These are phyloP conservation scores for Eucalyptus albens DNA, from an alignment of 345 rosid genomes.

Conservation along the genomic window DNA sequence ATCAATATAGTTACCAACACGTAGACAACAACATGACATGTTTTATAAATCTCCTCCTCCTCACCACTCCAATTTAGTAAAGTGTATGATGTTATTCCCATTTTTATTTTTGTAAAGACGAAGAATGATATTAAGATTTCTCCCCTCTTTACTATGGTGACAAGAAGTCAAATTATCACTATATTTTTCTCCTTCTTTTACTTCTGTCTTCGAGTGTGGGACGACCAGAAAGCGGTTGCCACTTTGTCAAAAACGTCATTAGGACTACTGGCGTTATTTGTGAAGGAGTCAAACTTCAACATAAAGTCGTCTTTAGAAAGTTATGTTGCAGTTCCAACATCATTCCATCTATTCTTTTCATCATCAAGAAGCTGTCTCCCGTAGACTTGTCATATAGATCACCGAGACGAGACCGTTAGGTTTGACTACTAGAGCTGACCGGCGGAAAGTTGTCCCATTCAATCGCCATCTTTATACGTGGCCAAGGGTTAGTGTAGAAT, in stretches of 20 bases:
- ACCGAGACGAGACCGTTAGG: background rate
- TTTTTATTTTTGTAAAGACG: no score
- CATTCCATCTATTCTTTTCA: background rate
- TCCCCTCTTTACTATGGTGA: no score
- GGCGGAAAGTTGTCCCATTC: background rate
- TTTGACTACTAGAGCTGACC: background rate
- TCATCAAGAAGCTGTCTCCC: background rate
- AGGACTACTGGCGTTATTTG: background rate
- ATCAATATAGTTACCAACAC: rapidly evolving
- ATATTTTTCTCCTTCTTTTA: no score
- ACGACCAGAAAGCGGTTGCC: background rate
- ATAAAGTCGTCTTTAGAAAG: background rate
- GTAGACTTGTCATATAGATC: background rate
- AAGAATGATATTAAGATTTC: background rate
- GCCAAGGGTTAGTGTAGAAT: background rate
- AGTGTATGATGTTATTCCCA: background rate
- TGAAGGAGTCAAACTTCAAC: background rate
- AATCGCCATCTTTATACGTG: background rate
- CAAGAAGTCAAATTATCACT: background rate
- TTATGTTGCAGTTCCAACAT: background rate
- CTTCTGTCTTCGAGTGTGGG: background rate
- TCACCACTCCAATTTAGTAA: background rate
- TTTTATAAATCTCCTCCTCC: background rate
- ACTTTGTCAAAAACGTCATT: background rate
- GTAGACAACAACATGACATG: no score